Base-by-base conservation (phyloP, 345 rosid species). In the Cochlearia excelsa region DNA sequence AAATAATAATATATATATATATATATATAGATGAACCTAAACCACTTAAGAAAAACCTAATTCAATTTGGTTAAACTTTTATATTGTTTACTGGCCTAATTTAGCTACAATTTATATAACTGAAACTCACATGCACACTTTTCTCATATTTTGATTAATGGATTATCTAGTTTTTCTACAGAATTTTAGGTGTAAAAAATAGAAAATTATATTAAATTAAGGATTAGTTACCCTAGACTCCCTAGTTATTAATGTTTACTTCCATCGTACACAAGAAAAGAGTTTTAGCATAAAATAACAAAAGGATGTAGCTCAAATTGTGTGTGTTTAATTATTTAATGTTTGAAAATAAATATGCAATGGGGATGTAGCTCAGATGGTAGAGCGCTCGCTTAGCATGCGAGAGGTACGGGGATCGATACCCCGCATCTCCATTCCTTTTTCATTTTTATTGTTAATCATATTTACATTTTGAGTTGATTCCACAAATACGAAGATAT, bases 341-440 rank as follows among this genome's bases (percentile, higher is more conserved):
- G n/a, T n/a, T n/a, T n/a, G n/a, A n/a, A n/a, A n/a, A n/a, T n/a
- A n/a, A n/a, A n/a, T n/a, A n/a, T n/a, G n/a, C 57, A 76, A 23
- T 40, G 60, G 71, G 59, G 74, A 69, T 69, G 74, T 69, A 69
- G 74, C 69, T 69, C 69, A 69, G 74, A 69, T 69, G 69, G 74
- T 69, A 63, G 74, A 70, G 69, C 84, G 84, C 89, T 82, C 81
- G 87, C 86, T 84, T 86, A 81, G 85, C 89, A 89, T 81, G 87
- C 81, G 82, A 86, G 97, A 83, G 89, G 84, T 62, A 80, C 83
- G 74, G 86, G 86, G 84, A 78, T 82, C 82, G 86, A 84, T 86
- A 76, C 83, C 86, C 82, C 81, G 78, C 89, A 79, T 86, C 85
- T 82, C 86, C 95, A 84, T n/a, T 40, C 1, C 6, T 59, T 67